Conservation (phyloP, 768 basidiomycete species). For the Hemileccinum impolitum region DNA sequence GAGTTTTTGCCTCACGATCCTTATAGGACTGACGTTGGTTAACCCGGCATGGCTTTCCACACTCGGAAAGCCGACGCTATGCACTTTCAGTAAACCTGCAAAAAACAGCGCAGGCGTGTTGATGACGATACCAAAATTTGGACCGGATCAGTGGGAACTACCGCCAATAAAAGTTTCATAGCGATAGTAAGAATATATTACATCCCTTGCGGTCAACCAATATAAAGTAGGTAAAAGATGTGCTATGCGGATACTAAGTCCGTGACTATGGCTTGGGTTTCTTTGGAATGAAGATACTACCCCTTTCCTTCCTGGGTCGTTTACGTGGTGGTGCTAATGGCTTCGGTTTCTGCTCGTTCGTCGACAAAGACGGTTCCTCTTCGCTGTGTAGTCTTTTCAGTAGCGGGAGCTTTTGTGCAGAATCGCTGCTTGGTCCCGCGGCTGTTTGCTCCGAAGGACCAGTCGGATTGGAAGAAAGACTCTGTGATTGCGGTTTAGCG, state of each 20-base stretch:
- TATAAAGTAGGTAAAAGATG: slow-evolving; percentile 6
- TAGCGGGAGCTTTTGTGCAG: slow-evolving; percentile 1
- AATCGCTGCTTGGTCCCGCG: slow-evolving; percentile 7
- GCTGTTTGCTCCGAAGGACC: not conserved
- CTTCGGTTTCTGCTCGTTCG: slow-evolving; percentile 22
- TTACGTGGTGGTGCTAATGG: slow-evolving; percentile 24
- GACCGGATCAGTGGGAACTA: slow-evolving; percentile 83
- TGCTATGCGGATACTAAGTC: not conserved
- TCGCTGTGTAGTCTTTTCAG: slow-evolving; percentile 23
- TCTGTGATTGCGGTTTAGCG: slow-evolving; percentile 21
- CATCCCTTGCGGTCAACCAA: slow-evolving; percentile 6
- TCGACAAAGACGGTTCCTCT: slow-evolving; percentile 13
- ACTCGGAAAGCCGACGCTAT: slow-evolving; percentile 75
- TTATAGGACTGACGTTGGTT: slow-evolving; percentile 72
- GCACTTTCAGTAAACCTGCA: slow-evolving; percentile 84
- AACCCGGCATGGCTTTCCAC: slow-evolving; percentile 86
- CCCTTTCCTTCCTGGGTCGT: slow-evolving; percentile 33
- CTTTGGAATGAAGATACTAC: slow-evolving; percentile 61
- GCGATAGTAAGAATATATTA: slow-evolving; percentile 20
- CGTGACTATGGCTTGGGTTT: slow-evolving; percentile 35
- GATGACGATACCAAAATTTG: slow-evolving; percentile 82
- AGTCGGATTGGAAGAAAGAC: not conserved
- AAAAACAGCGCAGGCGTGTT: slow-evolving; percentile 64
- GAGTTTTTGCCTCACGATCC: slow-evolving; percentile 1
- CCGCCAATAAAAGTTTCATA: slow-evolving; percentile 47